phyloP scores from a whole-genome alignment of 352 stramenopile genomes.

The Phytophthora melonis region DNA sequence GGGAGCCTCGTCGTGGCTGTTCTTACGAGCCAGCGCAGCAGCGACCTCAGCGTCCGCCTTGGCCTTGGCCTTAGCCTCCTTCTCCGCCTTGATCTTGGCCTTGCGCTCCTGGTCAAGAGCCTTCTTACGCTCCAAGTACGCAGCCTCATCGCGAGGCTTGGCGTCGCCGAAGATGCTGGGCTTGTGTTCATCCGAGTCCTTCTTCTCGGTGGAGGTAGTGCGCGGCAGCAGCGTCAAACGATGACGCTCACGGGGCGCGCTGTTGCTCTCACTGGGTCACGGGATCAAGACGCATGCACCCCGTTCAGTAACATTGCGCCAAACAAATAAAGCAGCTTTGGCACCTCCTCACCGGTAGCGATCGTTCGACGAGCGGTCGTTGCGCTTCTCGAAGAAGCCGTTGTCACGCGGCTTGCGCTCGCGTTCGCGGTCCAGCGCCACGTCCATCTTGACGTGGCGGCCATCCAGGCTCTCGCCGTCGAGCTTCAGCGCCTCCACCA shows the following conservation, averaged over 20 bases:
- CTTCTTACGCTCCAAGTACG: conserved; percentile 78
- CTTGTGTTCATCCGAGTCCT: conserved; percentile 47
- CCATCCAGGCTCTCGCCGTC: conserved; percentile 52
- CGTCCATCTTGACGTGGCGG: conserved; percentile 75
- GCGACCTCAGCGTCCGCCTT: conserved; percentile 9
- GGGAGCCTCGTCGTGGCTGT: conserved; percentile 34
- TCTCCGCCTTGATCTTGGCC: conserved; percentile 42
- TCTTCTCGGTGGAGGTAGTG: conserved; percentile 48
- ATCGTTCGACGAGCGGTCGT: conserved; percentile 46
- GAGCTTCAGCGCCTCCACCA: conserved; percentile 70
- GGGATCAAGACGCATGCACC: conserved; percentile 14
- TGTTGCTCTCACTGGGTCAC: conserved; percentile 32
- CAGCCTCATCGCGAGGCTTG: conserved; percentile 80
- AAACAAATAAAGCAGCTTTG: neutral
- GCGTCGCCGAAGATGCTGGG: conserved; percentile 87
- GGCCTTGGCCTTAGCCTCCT: conserved; percentile 32
- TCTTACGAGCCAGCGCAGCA: conserved; percentile 23
- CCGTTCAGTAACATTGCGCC: conserved; percentile 10
- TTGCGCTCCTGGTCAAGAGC: conserved; percentile 41
- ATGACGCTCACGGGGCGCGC: conserved; percentile 57
- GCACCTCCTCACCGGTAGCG: conserved; percentile 41
- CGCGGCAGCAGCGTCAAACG: conserved; percentile 72
- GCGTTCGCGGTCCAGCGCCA: conserved; percentile 66
- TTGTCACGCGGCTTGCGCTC: conserved; percentile 60
- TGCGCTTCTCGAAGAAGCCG: conserved; percentile 63